These are phyloP conservation scores for Talaromyces wortmannii DNA, from an alignment of 495 filamentous ascomycete species.

Conservation along the genomic window DNA sequence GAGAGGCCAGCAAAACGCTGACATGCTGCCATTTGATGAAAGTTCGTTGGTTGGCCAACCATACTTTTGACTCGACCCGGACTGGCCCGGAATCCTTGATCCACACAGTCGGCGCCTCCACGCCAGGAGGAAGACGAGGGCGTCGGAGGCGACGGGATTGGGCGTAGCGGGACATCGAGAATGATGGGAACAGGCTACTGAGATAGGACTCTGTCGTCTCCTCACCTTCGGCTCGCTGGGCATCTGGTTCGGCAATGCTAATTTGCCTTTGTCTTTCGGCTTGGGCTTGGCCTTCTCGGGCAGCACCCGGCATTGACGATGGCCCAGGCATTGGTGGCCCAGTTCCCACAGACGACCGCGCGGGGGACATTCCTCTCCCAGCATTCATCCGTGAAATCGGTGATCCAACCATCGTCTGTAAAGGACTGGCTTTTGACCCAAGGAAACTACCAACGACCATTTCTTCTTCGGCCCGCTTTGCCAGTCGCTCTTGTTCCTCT, in stretches of 20 bases:
- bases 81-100: conserved; percentile 91
- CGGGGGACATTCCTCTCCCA: background rate
- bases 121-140: conserved; percentile 65
- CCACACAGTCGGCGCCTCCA: conserved; percentile 73
- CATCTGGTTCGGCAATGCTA: conserved; percentile 12
- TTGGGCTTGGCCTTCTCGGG: background rate
- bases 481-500: conserved; percentile 77
- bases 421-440: conserved; percentile 39
- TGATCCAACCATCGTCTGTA: conserved; percentile 46
- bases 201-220: conserved; percentile 33
- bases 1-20: conserved; percentile 70
- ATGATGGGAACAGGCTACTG: conserved; percentile 58
- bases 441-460: conserved; percentile 83
- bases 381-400: conserved; percentile 28
- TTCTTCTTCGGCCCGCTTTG: conserved; percentile 75
- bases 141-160: conserved; percentile 39
- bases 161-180: conserved; percentile 66
- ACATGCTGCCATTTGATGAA: conserved; percentile 98
- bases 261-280: conserved; percentile 1
- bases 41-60: conserved; percentile 95
- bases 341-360: background rate
- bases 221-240: conserved; percentile 9
- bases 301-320: background rate
- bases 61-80: conserved; percentile 92
- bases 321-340: background rate